A percentile compares a stretch with the other conserved stretches of the same genome.
Conservation (phyloP, 2,329 filamentous ascomycete genomes). For the Cadophora sp. region DNA sequence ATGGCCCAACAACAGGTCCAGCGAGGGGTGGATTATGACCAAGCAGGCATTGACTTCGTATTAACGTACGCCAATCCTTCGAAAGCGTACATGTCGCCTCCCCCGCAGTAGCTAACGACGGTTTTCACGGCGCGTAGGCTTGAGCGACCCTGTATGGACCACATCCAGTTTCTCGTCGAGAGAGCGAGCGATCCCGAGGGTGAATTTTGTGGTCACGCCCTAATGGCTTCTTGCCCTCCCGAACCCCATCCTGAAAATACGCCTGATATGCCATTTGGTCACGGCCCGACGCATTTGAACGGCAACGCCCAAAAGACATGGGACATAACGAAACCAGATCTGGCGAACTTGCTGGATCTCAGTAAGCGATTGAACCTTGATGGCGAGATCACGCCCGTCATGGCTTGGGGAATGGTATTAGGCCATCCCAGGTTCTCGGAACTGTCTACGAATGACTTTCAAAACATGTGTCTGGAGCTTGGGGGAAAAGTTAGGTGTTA, state of each 20-base stretch:
- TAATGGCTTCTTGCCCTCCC: slow-evolving; percentile 92
- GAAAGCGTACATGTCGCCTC: slow-evolving; percentile 71
- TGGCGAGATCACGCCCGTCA: slow-evolving; percentile 92
- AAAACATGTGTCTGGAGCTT: slow-evolving; percentile 74
- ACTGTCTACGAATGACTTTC: slow-evolving; percentile 72
- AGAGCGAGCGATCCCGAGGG: slow-evolving; percentile 63
- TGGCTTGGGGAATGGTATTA: slow-evolving; percentile 88
- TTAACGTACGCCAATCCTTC: slow-evolving; percentile 78
- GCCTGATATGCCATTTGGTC: slow-evolving; percentile 60
- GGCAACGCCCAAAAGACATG: slow-evolving; percentile 66
- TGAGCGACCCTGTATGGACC: slow-evolving; percentile 92
- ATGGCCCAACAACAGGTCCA: slow-evolving; percentile 41
- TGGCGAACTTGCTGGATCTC: slow-evolving; percentile 83
- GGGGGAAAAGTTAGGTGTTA: slow-evolving; percentile 87
- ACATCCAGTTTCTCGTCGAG: slow-evolving; percentile 80
- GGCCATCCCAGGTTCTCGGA: slow-evolving; percentile 72
- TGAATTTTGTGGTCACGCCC: slow-evolving; percentile 82
- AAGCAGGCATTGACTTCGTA: slow-evolving; percentile 88
- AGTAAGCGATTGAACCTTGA: slow-evolving; percentile 84
- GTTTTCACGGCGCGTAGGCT: slow-evolving; percentile 63
- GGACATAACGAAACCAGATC: slow-evolving; percentile 76
- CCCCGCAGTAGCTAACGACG: slow-evolving; percentile 59
- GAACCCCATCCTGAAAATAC: slow-evolving; percentile 51
- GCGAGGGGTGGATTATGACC: slow-evolving; percentile 72
- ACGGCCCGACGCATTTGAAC: slow-evolving; percentile 38